Evolutionary conservation across 139 green algal genomes (phyloP).

Genomic region (Edaphochlamys debaryana): DNA sequence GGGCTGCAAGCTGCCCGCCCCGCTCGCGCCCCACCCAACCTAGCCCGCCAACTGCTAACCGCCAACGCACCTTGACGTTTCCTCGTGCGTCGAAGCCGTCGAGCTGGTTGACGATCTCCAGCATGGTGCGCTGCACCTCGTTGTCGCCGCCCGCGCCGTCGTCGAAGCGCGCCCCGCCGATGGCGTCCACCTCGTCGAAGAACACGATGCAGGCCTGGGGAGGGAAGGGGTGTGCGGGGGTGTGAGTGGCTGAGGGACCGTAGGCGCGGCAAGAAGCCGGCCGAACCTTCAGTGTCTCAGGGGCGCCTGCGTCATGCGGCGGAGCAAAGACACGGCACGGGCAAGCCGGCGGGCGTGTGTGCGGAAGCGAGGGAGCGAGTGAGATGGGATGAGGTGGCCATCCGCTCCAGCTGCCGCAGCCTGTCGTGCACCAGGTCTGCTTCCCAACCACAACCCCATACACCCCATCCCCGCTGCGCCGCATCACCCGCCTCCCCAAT

Average conservation of each 20-base stretch:
- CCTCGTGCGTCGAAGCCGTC: constrained; percentile 97
- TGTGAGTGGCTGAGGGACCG: too few species aligned
- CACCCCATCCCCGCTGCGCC: background rate
- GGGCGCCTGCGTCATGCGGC: too few species aligned
- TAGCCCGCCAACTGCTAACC: background rate
- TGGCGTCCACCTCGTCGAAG: constrained; percentile 99
- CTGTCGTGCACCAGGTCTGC: too few species aligned
- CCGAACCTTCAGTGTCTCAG: too few species aligned
- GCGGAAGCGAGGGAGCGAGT: too few species aligned
- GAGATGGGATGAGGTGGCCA: too few species aligned
- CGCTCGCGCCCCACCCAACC: background rate
- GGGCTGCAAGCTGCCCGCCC: too few species aligned
- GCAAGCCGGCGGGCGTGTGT: too few species aligned
- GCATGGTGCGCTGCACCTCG: constrained; percentile 99
- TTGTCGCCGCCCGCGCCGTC: constrained; percentile 97
- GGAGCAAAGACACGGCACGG: too few species aligned
- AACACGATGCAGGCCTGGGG: constrained; percentile 94
- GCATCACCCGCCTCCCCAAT: background rate
- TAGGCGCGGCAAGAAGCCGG: too few species aligned
- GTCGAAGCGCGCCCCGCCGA: constrained; percentile 96
- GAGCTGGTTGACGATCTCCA: constrained; percentile 99
- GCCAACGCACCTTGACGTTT: constrained; percentile 94
- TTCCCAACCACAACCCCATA: background rate
- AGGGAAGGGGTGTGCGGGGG: background rate
- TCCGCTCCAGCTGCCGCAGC: too few species aligned